Evolutionary conservation across 1,284 basidiomycete genomes (phyloP).

Genomic region (Ganoderma leucocontextum): DNA sequence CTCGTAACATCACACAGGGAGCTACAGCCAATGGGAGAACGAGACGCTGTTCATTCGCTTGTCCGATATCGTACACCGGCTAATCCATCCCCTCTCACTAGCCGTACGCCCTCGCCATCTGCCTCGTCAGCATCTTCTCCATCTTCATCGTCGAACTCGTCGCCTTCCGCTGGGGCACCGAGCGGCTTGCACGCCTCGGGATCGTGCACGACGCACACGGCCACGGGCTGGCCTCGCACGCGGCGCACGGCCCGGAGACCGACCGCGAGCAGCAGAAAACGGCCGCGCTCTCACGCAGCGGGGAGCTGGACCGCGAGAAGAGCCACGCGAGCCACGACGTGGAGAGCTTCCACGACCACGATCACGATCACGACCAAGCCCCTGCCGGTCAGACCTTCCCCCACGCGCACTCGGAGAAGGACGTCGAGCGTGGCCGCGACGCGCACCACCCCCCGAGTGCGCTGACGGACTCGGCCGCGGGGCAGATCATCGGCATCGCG

Average conservation of each 20-base stretch:
- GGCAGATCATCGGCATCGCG: conserved; percentile 87
- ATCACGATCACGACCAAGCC: conserved; percentile 2
- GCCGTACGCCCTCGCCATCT: conserved; percentile 85
- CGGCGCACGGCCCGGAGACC: conserved; percentile 75
- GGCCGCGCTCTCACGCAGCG: background rate
- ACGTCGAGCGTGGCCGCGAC: conserved; percentile 23
- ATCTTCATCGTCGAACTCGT: conserved; percentile 89
- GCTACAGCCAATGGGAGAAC: background rate
- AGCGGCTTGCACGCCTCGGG: conserved; percentile 65
- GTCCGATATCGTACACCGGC: background rate
- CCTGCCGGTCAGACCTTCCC: conserved; percentile 16
- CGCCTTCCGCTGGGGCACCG: conserved; percentile 83
- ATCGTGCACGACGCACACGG: conserved; percentile 70
- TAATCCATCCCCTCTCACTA: conserved; percentile 38
- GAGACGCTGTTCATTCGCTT: background rate
- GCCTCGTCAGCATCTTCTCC: conserved; percentile 80
- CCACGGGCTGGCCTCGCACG: conserved; percentile 70
- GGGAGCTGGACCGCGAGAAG: background rate
- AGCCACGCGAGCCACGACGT: background rate
- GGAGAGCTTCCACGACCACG: background rate
- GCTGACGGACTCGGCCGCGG: conserved; percentile 53
- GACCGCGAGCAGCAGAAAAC: conserved; percentile 19
- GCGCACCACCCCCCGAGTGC: conserved; percentile 25
- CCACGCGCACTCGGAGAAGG: conserved; percentile 25
- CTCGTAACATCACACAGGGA: background rate